These are phyloP conservation scores for Dentipellis fragilis DNA, from an alignment of 768 basidiomycete species.

Conservation along the genomic window DNA sequence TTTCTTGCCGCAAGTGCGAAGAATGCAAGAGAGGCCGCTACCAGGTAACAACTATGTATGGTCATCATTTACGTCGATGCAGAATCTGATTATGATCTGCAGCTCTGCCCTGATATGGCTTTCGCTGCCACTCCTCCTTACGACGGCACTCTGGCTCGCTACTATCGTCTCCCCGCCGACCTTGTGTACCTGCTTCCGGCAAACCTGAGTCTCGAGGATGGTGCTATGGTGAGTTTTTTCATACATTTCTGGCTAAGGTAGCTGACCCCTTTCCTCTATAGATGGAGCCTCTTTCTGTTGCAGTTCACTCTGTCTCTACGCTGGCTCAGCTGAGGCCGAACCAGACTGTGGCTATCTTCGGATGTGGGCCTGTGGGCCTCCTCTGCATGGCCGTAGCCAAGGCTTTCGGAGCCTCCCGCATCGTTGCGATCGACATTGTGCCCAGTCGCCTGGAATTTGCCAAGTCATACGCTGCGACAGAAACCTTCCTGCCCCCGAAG, in stretches of 20 bases:
- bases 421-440: slow-evolving; percentile 80
- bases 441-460: slow-evolving; percentile 77
- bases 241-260: background rate
- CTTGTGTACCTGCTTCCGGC: slow-evolving; percentile 77
- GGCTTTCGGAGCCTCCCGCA: slow-evolving; percentile 76
- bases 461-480: slow-evolving; percentile 73
- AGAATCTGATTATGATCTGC: background rate
- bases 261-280: slow-evolving; percentile 18
- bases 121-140: slow-evolving; percentile 93
- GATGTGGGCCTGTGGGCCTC: slow-evolving; percentile 82
- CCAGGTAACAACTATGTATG: slow-evolving; percentile 36
- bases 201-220: slow-evolving; percentile 84
- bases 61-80: background rate
- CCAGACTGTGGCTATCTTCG: slow-evolving; percentile 76
- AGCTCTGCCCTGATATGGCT: slow-evolving; percentile 80
- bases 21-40: slow-evolving; percentile 79
- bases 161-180: slow-evolving; percentile 81
- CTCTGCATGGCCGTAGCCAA: slow-evolving; percentile 95
- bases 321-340: slow-evolving; percentile 64
- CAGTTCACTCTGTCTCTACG: slow-evolving; percentile 76
- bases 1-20: slow-evolving; percentile 76
- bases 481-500: slow-evolving; percentile 55
- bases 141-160: slow-evolving; percentile 82
- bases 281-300: slow-evolving; percentile 95
- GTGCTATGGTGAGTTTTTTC: slow-evolving; percentile 62